A percentile compares a stretch with the other conserved stretches of the same genome.
These are phyloP conservation scores for Hypoxylon sp. DNA, from an alignment of 2,329 filamentous ascomycete genomes.

Conservation along the genomic window DNA sequence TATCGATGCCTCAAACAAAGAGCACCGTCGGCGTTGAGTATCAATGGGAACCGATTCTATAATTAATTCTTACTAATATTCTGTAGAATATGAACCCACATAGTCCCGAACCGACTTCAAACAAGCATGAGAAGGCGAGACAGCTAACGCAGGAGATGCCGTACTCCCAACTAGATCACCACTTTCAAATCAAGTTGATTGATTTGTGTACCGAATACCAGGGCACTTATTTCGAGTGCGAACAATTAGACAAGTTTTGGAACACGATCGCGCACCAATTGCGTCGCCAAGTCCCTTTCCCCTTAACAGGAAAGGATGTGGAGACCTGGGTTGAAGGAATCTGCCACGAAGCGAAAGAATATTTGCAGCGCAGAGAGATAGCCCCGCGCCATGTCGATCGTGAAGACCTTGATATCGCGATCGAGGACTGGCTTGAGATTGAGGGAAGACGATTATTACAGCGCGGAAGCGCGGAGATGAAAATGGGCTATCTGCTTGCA, in stretches of 20 bases:
- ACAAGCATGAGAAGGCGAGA: neutral
- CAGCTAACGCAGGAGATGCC: no score
- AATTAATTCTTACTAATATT: neutral
- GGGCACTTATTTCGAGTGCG: constrained; percentile 27
- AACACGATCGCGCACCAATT: constrained; percentile 21
- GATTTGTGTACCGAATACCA: constrained; percentile 33
- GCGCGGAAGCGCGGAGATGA: constrained; percentile 14
- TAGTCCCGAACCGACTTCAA: neutral
- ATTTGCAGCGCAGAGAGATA: constrained; percentile 23
- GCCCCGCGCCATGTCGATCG: constrained; percentile 14
- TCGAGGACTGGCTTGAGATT: constrained; percentile 42
- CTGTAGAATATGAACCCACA: constrained; percentile 1
- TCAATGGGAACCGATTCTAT: neutral
- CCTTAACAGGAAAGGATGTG: constrained; percentile 10
- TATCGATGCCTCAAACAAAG: neutral
- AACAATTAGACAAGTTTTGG: constrained; percentile 21
- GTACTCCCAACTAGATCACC: neutral
- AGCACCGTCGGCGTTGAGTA: constrained; percentile 14
- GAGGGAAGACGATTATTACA: constrained; percentile 30
- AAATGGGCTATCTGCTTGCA: constrained; percentile 19
- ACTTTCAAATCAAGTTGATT: constrained; percentile 22
- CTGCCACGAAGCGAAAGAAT: constrained; percentile 27
- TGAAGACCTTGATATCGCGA: constrained; percentile 38
- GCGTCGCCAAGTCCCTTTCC: neutral
- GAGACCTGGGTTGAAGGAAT: constrained; percentile 25